Conservation (phyloP, 257 asterid genomes). For the Solanum lycopersicoides region DNA sequence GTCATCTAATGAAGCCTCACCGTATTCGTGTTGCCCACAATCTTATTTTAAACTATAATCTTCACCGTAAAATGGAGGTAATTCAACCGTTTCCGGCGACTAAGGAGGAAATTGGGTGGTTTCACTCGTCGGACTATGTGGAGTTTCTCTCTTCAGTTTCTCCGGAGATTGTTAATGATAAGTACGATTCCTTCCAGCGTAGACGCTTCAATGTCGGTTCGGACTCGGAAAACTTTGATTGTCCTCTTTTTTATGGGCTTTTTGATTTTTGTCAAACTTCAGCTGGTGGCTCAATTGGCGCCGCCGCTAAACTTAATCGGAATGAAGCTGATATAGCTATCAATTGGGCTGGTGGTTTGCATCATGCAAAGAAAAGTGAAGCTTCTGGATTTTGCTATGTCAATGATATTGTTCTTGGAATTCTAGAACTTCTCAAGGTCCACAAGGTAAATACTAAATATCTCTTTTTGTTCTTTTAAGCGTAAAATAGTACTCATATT, state of each 20-base stretch:
- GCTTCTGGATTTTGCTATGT: conserved; percentile 82
- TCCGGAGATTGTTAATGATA: conserved; percentile 39
- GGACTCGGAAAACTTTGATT: conserved; percentile 62
- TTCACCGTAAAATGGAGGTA: conserved; percentile 65
- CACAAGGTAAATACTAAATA: conserved; percentile 33
- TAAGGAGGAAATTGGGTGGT: conserved; percentile 34
- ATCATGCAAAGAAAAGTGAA: conserved; percentile 78
- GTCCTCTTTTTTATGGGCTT: conserved; percentile 61
- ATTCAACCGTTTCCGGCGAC: conserved; percentile 53
- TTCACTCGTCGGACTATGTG: conserved; percentile 65
- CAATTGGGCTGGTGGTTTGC: conserved; percentile 94
- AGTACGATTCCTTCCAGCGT: conserved; percentile 27
- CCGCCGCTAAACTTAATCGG: conserved; percentile 63
- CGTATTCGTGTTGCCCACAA: conserved; percentile 77
- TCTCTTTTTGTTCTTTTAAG: not conserved
- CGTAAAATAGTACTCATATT: not conserved
- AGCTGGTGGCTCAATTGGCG: conserved; percentile 80
- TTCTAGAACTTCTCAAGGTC: conserved; percentile 64
- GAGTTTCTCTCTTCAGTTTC: conserved; percentile 51
- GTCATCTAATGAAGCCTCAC: conserved; percentile 87
- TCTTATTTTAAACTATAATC: conserved; percentile 51
- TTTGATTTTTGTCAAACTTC: conserved; percentile 68
- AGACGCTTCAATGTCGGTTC: conserved; percentile 62
- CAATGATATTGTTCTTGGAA: conserved; percentile 78
- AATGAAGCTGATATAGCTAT: conserved; percentile 78